Evolutionary conservation across 305 asterid genomes (phyloP).

Genomic region (Solanum hybrid): DNA sequence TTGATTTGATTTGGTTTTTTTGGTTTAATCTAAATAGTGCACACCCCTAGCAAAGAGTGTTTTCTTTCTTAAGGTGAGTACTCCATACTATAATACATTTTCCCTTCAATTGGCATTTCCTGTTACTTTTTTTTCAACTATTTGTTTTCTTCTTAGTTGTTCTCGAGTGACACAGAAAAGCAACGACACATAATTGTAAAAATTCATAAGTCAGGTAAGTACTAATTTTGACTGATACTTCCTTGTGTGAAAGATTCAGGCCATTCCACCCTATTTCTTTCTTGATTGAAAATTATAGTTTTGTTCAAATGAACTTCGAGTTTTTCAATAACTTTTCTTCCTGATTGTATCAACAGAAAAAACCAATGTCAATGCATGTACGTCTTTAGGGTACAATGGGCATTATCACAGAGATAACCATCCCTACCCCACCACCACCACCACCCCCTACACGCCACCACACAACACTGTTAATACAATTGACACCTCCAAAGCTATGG

Average conservation of each 20-base stretch:
- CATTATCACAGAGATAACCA: neutral
- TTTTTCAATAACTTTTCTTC: neutral
- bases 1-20: neutral
- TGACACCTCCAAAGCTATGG: no score
- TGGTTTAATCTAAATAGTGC: no score
- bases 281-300: neutral
- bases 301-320: neutral
- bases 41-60: neutral
- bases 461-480: neutral
- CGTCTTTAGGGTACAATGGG: neutral
- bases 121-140: neutral
- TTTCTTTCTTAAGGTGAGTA: conserved; percentile 33
- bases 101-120: neutral
- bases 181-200: neutral
- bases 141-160: neutral
- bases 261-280: neutral
- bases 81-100: neutral
- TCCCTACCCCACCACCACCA: neutral
- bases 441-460: no score
- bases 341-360: neutral
- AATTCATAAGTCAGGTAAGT: neutral
- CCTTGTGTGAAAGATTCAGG: neutral
- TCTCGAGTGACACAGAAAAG: neutral
- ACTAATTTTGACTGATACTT: neutral
- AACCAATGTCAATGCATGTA: neutral